These are phyloP conservation scores for Litsea cubeba DNA, from an alignment of 164 flowering plant genomes.

Conservation along the genomic window DNA sequence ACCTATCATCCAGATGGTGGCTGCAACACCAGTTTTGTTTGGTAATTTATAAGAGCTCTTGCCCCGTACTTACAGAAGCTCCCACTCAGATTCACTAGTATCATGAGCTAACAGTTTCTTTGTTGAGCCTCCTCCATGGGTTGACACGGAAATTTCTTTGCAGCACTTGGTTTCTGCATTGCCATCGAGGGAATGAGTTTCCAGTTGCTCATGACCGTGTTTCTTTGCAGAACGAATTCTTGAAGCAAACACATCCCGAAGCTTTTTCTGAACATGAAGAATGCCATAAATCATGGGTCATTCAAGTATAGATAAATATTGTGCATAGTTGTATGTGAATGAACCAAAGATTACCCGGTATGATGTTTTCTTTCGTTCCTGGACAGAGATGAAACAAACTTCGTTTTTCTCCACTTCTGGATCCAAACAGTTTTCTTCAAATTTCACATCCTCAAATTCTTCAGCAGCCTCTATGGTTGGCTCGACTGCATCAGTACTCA, in stretches of 20 bases:
- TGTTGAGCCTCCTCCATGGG: not conserved
- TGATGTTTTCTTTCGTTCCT: not conserved
- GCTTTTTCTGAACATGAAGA: not conserved
- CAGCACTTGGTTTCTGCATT: not conserved
- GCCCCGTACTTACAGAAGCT: conserved; percentile 1
- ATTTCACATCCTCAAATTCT: conserved; percentile 3
- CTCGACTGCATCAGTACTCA: not conserved
- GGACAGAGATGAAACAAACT: not conserved
- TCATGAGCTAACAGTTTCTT: not conserved
- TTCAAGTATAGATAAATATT: not conserved
- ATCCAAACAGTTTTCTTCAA: not conserved
- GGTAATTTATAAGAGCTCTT: not conserved
- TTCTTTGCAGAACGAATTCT: not conserved
- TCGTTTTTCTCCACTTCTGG: not conserved
- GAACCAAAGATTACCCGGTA: not conserved
- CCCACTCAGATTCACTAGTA: conserved; percentile 8
- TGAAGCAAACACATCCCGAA: conserved; percentile 4
- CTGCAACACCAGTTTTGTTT: not conserved
- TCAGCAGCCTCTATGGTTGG: not conserved
- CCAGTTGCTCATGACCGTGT: not conserved
- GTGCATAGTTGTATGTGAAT: not conserved
- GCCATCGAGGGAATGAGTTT: not conserved
- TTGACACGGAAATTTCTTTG: not conserved
- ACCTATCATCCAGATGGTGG: not conserved
- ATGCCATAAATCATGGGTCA: not conserved